A percentile compares a stretch with the other conserved stretches of the same genome.
phyloP scores from a whole-genome alignment of 2,329 filamentous ascomycete genomes.

The Triangularia setosa region DNA sequence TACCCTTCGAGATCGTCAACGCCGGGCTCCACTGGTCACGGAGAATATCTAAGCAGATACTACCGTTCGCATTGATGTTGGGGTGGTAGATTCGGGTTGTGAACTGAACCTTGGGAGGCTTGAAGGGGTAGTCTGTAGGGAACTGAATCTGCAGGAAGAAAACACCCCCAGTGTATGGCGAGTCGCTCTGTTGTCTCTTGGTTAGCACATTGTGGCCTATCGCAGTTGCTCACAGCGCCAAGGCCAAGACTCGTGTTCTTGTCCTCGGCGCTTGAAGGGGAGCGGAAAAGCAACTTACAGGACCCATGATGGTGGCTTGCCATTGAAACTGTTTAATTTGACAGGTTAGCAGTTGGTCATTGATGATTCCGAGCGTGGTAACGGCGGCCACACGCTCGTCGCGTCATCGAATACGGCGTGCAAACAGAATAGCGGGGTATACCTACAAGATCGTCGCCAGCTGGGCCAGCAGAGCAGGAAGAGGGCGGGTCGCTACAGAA shows the following conservation, averaged over 20 bases:
- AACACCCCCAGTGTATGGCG: slow-evolving; percentile 94
- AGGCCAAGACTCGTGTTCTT: background rate
- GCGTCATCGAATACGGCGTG: background rate
- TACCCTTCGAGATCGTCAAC: slow-evolving; percentile 97
- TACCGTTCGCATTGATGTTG: slow-evolving; percentile 99
- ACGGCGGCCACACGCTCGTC: slow-evolving; percentile 1
- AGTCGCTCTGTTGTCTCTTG: slow-evolving; percentile 65
- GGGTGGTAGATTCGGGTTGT: slow-evolving; percentile 99
- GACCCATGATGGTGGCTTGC: slow-evolving; percentile 99
- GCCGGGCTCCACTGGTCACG: slow-evolving; percentile 99
- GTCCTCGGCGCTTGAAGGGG: slow-evolving; percentile 13
- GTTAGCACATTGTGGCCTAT: background rate
- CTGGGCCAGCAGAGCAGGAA: slow-evolving; percentile 94
- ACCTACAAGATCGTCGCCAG: slow-evolving; percentile 95
- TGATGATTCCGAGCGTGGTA: slow-evolving; percentile 3
- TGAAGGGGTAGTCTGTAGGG: slow-evolving; percentile 99
- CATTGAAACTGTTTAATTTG: slow-evolving; percentile 82
- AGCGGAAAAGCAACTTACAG: slow-evolving; percentile 61
- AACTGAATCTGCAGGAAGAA: slow-evolving; percentile 99
- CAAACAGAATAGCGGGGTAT: slow-evolving; percentile 26
- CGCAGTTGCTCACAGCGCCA: background rate
- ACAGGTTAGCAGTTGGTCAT: slow-evolving; percentile 20
- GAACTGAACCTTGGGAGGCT: slow-evolving; percentile 99
- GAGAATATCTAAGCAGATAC: slow-evolving; percentile 97
- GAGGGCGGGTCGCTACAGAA: slow-evolving; percentile 84